phyloP scores from a whole-genome alignment of 176 grass and related monocot genomes.

The Miscanthus lutarioriparius region DNA sequence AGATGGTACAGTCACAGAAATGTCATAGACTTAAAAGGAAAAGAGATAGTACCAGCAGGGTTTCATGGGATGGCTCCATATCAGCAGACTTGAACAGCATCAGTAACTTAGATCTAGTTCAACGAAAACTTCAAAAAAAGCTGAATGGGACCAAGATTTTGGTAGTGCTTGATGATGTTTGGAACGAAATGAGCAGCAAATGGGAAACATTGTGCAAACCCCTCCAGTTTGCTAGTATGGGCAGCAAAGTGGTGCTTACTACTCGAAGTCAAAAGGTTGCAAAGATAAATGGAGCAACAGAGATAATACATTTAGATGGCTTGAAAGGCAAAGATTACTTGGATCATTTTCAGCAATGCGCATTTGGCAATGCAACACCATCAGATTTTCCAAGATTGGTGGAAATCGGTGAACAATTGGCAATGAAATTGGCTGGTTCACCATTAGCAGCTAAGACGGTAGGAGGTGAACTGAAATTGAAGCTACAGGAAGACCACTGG shows the following conservation, averaged over 20 bases:
- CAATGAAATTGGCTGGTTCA: slow-evolving; percentile 37
- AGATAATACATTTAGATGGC: slow-evolving; percentile 32
- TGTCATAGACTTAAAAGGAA: neutral
- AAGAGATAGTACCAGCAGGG: neutral
- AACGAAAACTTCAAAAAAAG: slow-evolving; percentile 1
- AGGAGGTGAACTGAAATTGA: slow-evolving; percentile 23
- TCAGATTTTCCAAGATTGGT: slow-evolving; percentile 18
- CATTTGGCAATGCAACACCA: slow-evolving; percentile 34
- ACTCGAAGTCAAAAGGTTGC: slow-evolving; percentile 43
- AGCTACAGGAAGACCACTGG: slow-evolving; percentile 40
- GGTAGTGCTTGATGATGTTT: slow-evolving; percentile 53
- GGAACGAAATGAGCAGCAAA: slow-evolving; percentile 42
- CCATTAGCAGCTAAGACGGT: slow-evolving; percentile 49
- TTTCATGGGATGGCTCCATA: slow-evolving; percentile 5
- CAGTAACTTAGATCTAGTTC: slow-evolving; percentile 36
- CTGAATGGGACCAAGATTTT: slow-evolving; percentile 30
- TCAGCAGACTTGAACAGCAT: slow-evolving; percentile 2
- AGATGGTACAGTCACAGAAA: slow-evolving; percentile 19
- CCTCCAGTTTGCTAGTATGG: slow-evolving; percentile 20
- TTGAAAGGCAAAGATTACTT: slow-evolving; percentile 36
- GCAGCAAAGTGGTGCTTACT: slow-evolving; percentile 40
- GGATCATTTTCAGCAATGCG: slow-evolving; percentile 23
- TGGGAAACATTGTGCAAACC: slow-evolving; percentile 32
- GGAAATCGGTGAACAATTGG: slow-evolving; percentile 26
- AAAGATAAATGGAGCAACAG: slow-evolving; percentile 30